Evolutionary conservation across 2,329 filamentous ascomycete species (phyloP), one percentile per base, ranked within the genome.

Genomic region (Trichoderma gracile): DNA sequence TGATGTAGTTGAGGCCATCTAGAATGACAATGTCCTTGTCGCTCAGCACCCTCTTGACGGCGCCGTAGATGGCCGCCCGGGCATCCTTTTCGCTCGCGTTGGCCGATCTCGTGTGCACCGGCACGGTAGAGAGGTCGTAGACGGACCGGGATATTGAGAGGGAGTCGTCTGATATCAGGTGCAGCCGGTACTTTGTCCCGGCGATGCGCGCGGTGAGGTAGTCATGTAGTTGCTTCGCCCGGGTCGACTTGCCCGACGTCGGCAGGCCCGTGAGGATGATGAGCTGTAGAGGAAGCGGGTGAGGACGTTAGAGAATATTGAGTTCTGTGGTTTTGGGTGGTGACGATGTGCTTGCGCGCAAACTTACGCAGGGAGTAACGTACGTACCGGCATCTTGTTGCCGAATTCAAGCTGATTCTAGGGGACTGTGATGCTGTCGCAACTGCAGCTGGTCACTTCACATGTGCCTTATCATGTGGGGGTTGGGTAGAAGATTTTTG

Each of bases 1-100:
- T 95, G 78, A 96, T 96, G 77, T 95, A 96, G 77, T 95, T 95
- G 66, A 91, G 79, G 1, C 88, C 87, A 74, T 96, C 91, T 17
- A 92, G 85, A 53, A 96, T 86, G 59, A 95, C 90, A 65, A 96
- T 87, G 72, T 92, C 89, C 71, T 86, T 86, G 64, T 87, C 84
- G 66, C 84, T 87, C 33, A 96, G 81, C 55, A 88, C 84, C 49
- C 91, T 84, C 80, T 94, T 94, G 52, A 94, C 89, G 66, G 91
- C 90, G 66, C 85, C 91, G 74, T 90, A 92, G 63, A 92, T 81
- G 47, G 86, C 83, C 1, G 91, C 91, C 27, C 91, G 86, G 1
- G 91, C 91, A 77, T 94, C 89, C 75, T 96, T 96, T 73, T 96
- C 91, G 1, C 87, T 84, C 27, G 86, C 84, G 70, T 90, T 90